A percentile compares a stretch with the other conserved stretches of the same genome.
Conservation (phyloP, 106 monocot genomes). For the Agapanthus africanus region DNA sequence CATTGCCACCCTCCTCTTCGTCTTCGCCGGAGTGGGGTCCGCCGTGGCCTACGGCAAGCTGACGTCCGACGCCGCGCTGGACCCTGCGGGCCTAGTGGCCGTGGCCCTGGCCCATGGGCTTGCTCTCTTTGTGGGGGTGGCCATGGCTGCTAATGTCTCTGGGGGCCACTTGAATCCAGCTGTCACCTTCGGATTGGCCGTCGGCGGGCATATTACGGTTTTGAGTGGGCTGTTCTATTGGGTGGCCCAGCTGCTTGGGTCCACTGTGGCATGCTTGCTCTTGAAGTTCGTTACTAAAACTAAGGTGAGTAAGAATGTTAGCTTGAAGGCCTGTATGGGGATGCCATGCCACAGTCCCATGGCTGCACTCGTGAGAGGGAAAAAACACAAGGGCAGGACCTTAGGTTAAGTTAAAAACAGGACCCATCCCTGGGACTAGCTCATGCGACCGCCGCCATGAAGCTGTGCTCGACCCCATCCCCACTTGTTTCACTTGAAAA, state of each 20-base stretch:
- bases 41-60: slow-evolving; percentile 25
- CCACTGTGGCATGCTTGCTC: slow-evolving; percentile 53
- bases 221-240: slow-evolving; percentile 67
- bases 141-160: slow-evolving; percentile 63
- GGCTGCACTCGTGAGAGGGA: too few relatives aligned
- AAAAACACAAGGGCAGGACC: too few relatives aligned
- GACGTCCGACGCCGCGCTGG: slow-evolving; percentile 37
- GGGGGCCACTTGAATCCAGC: slow-evolving; percentile 75
- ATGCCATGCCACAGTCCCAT: too few relatives aligned
- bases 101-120: slow-evolving; percentile 51
- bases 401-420: too few relatives aligned
- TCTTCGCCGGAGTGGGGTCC: slow-evolving; percentile 25
- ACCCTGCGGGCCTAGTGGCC: slow-evolving; percentile 56
- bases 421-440: too few relatives aligned
- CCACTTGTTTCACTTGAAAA: too few relatives aligned
- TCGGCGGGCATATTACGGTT: slow-evolving; percentile 64
- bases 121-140: slow-evolving; percentile 60
- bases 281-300: slow-evolving; percentile 51
- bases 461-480: too few relatives aligned
- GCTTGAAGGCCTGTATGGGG: slow-evolving; percentile 31
- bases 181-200: slow-evolving; percentile 53
- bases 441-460: too few relatives aligned
- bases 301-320: slow-evolving; percentile 25
- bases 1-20: slow-evolving; percentile 24
- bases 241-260: slow-evolving; percentile 59